Conservation (phyloP, 2,329 filamentous ascomycete species). For the Trichoderma aggressivum region DNA sequence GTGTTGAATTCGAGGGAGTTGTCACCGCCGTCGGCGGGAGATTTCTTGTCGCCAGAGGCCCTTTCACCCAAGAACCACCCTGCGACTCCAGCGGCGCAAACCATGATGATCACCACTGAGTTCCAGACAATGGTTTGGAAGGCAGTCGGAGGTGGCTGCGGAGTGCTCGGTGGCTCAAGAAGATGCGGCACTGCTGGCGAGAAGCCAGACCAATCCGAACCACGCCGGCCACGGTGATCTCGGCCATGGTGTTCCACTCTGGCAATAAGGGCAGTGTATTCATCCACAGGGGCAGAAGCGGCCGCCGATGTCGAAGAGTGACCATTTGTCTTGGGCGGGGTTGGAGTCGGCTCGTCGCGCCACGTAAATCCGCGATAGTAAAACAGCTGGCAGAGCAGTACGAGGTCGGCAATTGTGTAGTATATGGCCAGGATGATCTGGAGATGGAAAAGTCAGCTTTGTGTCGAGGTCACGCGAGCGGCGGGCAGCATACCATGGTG, state of each 20-base stretch:
- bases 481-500: slow-evolving; percentile 64
- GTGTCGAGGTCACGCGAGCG: neutral
- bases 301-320: slow-evolving; percentile 23
- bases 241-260: slow-evolving; percentile 43
- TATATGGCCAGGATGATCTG: slow-evolving; percentile 87
- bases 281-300: slow-evolving; percentile 35
- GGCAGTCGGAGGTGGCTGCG: slow-evolving; percentile 46
- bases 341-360: slow-evolving; percentile 50
- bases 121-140: slow-evolving; percentile 69
- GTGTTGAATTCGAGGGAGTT: slow-evolving; percentile 64
- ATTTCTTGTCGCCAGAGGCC: slow-evolving; percentile 38
- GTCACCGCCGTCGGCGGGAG: slow-evolving; percentile 38
- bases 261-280: slow-evolving; percentile 51
- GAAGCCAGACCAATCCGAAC: slow-evolving; percentile 59
- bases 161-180: slow-evolving; percentile 42
- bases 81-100: slow-evolving; percentile 75
- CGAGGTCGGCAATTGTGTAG: slow-evolving; percentile 87
- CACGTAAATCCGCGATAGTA: slow-evolving; percentile 87
- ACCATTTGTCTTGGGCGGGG: slow-evolving; percentile 39
- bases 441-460: neutral
- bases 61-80: slow-evolving; percentile 72
- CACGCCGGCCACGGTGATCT: slow-evolving; percentile 46
- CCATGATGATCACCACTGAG: slow-evolving; percentile 69
- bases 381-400: slow-evolving; percentile 85
- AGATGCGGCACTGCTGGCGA: slow-evolving; percentile 82